Base-by-base conservation (phyloP, 495 filamentous ascomycete genomes). In the Elaphomyces granulatus region DNA sequence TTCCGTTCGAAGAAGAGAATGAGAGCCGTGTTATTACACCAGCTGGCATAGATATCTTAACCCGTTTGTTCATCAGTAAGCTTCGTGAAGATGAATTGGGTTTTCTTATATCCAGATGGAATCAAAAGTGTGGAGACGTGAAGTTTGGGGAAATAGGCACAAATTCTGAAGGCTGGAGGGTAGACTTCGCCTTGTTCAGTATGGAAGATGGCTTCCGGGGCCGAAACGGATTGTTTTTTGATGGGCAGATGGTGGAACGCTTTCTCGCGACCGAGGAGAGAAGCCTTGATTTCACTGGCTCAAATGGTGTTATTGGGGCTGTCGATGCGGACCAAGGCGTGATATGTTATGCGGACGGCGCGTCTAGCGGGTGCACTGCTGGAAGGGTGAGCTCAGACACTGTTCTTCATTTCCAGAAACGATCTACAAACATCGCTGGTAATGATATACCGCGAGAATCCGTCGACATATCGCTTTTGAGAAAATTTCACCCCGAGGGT, bases 41-140 rank as follows among this genome's bases (percentile, higher is more conserved):
- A 8, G 33, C 20, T 4, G 41, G 41, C 19, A 20, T 43, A 17
- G 41, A 43, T 26, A 30, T 37, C 20, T 21, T 43, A 12, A n/a
- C n/a, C n/a, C n/a, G n/a, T n/a, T n/a, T n/a, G n/a, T n/a, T n/a
- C n/a, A n/a, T n/a, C n/a, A 38, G 33, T 19, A n/a, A 30, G 8
- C 32, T 43, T 14, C 41, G 21, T 8, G 35, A 16, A 10, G 34
- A 38, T n/a, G 33, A 37, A 9, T 14, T 38, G n/a, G 16, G 26
- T 19, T 21, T 43, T 18, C 31, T 43, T 8, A 15, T 42, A 12
- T 26, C 30, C 8, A n/a, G 20, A 18, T 38, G 8, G 34, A 37
- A 20, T 10, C 19, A 38, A 15, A 12, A 12, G n/a, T 43, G 41
- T 35, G 41, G 41, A 15, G 15, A 28, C 16, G 21, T 37, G 7